Evolutionary conservation across 371 early-diverging fungal genomes (phyloP).

Genomic region (Parasitella parasitica): DNA sequence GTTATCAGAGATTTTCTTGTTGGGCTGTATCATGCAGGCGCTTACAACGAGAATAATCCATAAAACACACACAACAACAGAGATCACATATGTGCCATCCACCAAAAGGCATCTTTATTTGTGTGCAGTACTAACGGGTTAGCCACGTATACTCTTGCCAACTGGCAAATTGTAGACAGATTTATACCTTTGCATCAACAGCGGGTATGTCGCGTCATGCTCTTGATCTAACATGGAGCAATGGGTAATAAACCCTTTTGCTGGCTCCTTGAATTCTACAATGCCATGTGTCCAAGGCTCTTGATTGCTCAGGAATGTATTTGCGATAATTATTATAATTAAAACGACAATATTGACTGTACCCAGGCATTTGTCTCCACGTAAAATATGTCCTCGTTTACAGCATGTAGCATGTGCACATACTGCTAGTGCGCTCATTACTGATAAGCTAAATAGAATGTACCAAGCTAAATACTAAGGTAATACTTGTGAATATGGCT

Average conservation of each 20-base stretch:
- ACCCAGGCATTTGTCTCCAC: conserved; percentile 34
- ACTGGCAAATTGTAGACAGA: no score
- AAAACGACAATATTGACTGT: conserved; percentile 19
- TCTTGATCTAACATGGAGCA: conserved; percentile 28
- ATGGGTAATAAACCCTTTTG: conserved; percentile 33
- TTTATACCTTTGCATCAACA: conserved; percentile 37
- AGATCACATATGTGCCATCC: neutral
- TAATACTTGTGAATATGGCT: neutral
- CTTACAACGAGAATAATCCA: conserved; percentile 5
- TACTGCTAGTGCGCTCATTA: conserved; percentile 20
- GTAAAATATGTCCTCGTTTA: conserved; percentile 25
- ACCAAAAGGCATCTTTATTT: conserved; percentile 18
- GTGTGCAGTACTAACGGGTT: no score
- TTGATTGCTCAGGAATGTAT: conserved; percentile 25
- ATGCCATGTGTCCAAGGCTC: conserved; percentile 44
- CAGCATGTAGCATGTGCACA: conserved; percentile 36
- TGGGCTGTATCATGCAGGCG: neutral
- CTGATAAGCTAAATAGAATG: conserved; percentile 22
- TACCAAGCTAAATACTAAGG: conserved; percentile 36
- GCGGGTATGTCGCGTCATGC: conserved; percentile 29
- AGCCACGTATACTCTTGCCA: no score
- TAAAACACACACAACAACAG: neutral
- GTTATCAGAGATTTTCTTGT: neutral
- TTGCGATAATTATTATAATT: conserved; percentile 5
- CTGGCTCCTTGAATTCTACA: conserved; percentile 32